phyloP scores from a whole-genome alignment of 2,329 filamentous ascomycete genomes.

The Pestalotiopsis sp. region DNA sequence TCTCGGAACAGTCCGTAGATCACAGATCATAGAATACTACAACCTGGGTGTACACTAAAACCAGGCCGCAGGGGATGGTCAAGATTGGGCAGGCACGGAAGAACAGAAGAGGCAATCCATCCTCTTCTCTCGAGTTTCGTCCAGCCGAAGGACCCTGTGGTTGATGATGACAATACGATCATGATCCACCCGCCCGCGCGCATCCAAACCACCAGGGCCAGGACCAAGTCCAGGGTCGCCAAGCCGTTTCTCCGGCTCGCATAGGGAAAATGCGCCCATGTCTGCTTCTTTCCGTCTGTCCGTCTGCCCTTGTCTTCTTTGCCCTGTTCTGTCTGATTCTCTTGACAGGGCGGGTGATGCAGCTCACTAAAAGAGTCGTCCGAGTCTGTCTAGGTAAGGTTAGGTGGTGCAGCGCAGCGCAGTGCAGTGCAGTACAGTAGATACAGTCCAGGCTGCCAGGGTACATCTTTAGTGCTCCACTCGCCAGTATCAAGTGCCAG shows the following conservation, averaged over 20 bases:
- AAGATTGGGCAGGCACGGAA: not conserved
- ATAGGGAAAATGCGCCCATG: slow-evolving; percentile 12
- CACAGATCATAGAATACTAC: not conserved
- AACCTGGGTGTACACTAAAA: not conserved
- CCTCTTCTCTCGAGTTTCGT: not conserved
- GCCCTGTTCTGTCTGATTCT: no score
- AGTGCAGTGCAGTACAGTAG: not conserved
- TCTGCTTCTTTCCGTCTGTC: not conserved
- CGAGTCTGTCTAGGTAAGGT: no score
- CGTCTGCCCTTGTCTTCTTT: no score
- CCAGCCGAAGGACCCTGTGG: not conserved
- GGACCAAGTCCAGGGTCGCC: slow-evolving; percentile 12
- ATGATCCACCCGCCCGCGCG: slow-evolving; percentile 7
- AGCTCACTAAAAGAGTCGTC: no score
- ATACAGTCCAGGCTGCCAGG: no score
- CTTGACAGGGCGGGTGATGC: no score
- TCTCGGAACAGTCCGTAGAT: not conserved
- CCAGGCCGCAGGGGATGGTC: not conserved
- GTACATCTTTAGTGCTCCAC: not conserved
- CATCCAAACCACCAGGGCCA: slow-evolving; percentile 3
- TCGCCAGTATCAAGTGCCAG: slow-evolving; percentile 9
- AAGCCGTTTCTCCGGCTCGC: slow-evolving; percentile 17
- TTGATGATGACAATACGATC: not conserved
- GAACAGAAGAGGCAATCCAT: not conserved
- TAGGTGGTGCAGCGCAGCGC: no score